A percentile compares a stretch with the other conserved stretches of the same genome.
Conservation (phyloP, 192 early-diverging fungal genomes). For the Allomyces arbusculus region DNA sequence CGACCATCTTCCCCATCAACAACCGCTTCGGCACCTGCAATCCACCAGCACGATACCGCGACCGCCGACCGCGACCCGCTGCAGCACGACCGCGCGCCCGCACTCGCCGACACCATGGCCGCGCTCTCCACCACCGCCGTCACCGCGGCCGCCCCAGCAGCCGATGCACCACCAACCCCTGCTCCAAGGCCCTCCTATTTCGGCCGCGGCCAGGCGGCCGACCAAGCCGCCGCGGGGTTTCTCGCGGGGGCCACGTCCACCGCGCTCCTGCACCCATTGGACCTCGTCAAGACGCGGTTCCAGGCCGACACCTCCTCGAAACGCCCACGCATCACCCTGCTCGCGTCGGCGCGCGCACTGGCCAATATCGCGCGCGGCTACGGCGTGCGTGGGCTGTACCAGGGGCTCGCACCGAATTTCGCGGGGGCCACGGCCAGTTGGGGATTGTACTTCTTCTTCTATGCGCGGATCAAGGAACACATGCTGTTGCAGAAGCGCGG, state of each 20-base stretch:
- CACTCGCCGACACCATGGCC: too few relatives aligned
- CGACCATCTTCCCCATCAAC: too few relatives aligned
- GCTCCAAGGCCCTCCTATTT: not conserved
- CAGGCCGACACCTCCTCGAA: slow-evolving; percentile 28
- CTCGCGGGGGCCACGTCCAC: slow-evolving; percentile 69
- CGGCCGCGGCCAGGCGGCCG: slow-evolving; percentile 6
- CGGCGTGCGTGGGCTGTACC: slow-evolving; percentile 59
- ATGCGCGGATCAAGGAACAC: slow-evolving; percentile 39
- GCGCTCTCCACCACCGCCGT: too few relatives aligned
- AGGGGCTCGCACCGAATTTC: slow-evolving; percentile 75
- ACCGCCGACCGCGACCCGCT: too few relatives aligned
- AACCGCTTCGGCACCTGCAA: too few relatives aligned
- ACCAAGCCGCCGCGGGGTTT: slow-evolving; percentile 80
- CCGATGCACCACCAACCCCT: too few relatives aligned
- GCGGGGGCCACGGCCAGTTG: slow-evolving; percentile 78
- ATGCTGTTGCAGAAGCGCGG: slow-evolving; percentile 12
- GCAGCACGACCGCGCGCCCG: too few relatives aligned
- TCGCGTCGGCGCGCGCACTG: slow-evolving; percentile 32
- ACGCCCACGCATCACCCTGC: not conserved
- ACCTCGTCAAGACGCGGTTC: slow-evolving; percentile 77
- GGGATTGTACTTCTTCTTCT: slow-evolving; percentile 95
- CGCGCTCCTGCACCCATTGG: slow-evolving; percentile 67
- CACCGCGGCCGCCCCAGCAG: too few relatives aligned
- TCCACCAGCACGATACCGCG: too few relatives aligned
- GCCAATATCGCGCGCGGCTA: slow-evolving; percentile 31